Percentiles rank a stretch among this genome's conserved stretches.
These are phyloP conservation scores for Xylariales sp. DNA, from an alignment of 2,329 filamentous ascomycete genomes.

Conservation along the genomic window DNA sequence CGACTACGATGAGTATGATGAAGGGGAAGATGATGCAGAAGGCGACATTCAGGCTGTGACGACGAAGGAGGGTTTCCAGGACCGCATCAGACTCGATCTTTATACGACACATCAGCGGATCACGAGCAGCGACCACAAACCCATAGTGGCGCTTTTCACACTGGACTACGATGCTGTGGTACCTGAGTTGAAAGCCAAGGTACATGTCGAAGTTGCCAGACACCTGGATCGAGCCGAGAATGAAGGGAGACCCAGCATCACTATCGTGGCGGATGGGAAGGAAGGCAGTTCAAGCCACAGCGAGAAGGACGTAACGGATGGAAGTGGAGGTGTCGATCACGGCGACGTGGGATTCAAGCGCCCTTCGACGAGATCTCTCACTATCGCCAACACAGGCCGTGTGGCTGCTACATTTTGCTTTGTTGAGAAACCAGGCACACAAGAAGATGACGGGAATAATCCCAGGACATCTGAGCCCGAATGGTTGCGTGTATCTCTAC, in stretches of 20 bases:
- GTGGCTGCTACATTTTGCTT: slow-evolving; percentile 78
- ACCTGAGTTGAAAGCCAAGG: slow-evolving; percentile 73
- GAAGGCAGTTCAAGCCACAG: slow-evolving; percentile 27
- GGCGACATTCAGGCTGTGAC: slow-evolving; percentile 42
- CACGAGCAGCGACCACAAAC: slow-evolving; percentile 93
- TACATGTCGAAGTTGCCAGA: slow-evolving; percentile 81
- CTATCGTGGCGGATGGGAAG: slow-evolving; percentile 69
- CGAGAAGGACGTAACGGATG: slow-evolving; percentile 32
- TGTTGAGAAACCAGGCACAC: slow-evolving; percentile 60
- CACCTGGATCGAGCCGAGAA: slow-evolving; percentile 91
- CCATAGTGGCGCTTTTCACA: slow-evolving; percentile 75
- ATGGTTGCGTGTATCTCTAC: slow-evolving; percentile 22
- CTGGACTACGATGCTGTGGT: slow-evolving; percentile 84
- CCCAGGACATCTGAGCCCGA: slow-evolving; percentile 6
- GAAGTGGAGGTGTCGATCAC: slow-evolving; percentile 67
- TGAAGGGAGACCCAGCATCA: slow-evolving; percentile 76
- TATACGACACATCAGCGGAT: slow-evolving; percentile 89
- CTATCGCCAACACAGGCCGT: slow-evolving; percentile 86
- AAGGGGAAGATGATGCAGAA: slow-evolving; percentile 38
- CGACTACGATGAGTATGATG: slow-evolving; percentile 21
- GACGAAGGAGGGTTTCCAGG: slow-evolving; percentile 54
- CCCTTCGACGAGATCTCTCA: slow-evolving; percentile 62
- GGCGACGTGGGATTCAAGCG: slow-evolving; percentile 68
- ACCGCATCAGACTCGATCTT: slow-evolving; percentile 53
- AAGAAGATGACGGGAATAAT: slow-evolving; percentile 30